Percentiles rank a stretch among this genome's conserved stretches.
These are phyloP conservation scores for Diplocarpon mali DNA, from an alignment of 2,329 filamentous ascomycete genomes.

Conservation along the genomic window DNA sequence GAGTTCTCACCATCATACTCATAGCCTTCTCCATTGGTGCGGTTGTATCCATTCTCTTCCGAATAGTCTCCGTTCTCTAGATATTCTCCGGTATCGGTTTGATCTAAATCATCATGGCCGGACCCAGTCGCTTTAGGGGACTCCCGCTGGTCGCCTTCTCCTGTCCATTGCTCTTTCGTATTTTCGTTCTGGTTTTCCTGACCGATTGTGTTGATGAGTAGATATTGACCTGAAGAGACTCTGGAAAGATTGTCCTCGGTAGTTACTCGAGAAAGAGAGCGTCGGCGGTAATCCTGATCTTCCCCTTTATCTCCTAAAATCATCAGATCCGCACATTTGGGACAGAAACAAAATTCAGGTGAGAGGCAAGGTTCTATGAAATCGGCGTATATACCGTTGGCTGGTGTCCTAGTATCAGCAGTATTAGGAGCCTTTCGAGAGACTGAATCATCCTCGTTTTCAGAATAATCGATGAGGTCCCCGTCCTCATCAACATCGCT, in stretches of 20 bases:
- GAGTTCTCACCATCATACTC: constrained; percentile 4
- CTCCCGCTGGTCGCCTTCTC: background rate
- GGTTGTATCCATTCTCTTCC: constrained; percentile 10
- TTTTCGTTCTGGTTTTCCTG: constrained; percentile 26
- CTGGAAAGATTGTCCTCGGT: constrained; percentile 3
- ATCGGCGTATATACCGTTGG: constrained; percentile 22
- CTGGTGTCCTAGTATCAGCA: constrained; percentile 11
- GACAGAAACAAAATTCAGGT: constrained; percentile 21
- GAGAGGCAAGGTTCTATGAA: constrained; percentile 18
- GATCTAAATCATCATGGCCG: background rate
- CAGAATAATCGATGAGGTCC: constrained; percentile 39
- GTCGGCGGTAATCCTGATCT: constrained; percentile 18
- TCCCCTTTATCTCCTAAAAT: constrained; percentile 16
- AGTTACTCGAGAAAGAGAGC: constrained; percentile 9
- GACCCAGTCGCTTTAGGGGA: background rate
- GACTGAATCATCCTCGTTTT: constrained; percentile 28
- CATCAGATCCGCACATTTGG: constrained; percentile 18
- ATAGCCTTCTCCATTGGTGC: background rate
- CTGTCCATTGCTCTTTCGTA: constrained; percentile 25
- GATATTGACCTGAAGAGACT: background rate
- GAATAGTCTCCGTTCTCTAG: background rate
- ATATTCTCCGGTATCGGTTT: background rate
- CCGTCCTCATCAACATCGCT: constrained; percentile 25
- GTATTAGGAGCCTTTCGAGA: constrained; percentile 3
- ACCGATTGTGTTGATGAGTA: background rate